Evolutionary conservation across 129 eudicot genomes (phyloP).

Genomic region (Gnaphalium uliginosum): DNA sequence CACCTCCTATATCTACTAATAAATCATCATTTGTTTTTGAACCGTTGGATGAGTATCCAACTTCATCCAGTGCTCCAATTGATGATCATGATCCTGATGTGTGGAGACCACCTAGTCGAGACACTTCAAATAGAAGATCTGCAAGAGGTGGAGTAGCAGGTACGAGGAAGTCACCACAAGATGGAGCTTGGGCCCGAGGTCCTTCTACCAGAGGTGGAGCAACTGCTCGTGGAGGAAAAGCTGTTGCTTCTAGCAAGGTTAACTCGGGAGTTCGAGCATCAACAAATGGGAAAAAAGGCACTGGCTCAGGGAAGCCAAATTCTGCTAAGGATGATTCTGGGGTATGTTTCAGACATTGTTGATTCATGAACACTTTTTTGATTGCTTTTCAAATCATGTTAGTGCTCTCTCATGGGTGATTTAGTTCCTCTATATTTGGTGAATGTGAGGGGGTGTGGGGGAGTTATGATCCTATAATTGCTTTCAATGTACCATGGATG

Average conservation of each 20-base stretch:
- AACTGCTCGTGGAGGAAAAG: slow-evolving; percentile 74
- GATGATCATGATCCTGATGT: slow-evolving; percentile 99
- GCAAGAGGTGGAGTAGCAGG: slow-evolving; percentile 72
- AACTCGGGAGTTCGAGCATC: slow-evolving; percentile 71
- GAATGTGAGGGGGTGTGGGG: background rate
- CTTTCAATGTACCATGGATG: background rate
- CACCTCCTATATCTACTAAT: slow-evolving; percentile 86
- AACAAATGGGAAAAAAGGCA: slow-evolving; percentile 72
- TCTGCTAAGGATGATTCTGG: slow-evolving; percentile 57
- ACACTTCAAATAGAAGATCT: slow-evolving; percentile 68
- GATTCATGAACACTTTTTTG: background rate
- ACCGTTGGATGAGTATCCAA: slow-evolving; percentile 90
- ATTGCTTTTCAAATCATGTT: slow-evolving; percentile 10
- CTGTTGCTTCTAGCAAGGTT: slow-evolving; percentile 63
- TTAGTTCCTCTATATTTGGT: background rate
- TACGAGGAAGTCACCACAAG: slow-evolving; percentile 67
- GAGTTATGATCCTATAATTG: background rate
- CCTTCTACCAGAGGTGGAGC: slow-evolving; percentile 61
- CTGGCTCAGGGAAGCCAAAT: slow-evolving; percentile 52
- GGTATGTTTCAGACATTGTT: slow-evolving; percentile 43
- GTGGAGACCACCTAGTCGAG: slow-evolving; percentile 99
- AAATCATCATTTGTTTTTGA: slow-evolving; percentile 93
- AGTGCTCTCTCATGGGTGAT: slow-evolving; percentile 10
- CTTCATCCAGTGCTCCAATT: slow-evolving; percentile 75
- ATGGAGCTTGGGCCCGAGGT: slow-evolving; percentile 82